Evolutionary conservation across 2,329 filamentous ascomycete species (phyloP).

Genomic region (Blastomyces emzantsi): DNA sequence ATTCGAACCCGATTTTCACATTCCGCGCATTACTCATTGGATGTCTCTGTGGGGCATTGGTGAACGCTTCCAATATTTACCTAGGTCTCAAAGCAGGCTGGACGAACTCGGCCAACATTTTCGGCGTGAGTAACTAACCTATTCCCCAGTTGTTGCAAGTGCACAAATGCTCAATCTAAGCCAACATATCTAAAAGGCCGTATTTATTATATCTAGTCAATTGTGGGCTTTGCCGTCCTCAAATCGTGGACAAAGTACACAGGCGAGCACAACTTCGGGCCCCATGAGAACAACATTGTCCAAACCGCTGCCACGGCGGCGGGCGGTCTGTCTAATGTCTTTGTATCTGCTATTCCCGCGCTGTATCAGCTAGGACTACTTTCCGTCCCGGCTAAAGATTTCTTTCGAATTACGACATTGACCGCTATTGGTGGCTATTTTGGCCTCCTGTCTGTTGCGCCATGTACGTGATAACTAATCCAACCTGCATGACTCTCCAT

Average conservation of each 20-base stretch:
- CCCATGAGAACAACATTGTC: constrained; percentile 41
- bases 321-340: constrained; percentile 37
- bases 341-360: constrained; percentile 39
- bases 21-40: constrained; percentile 49
- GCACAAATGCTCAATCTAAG: not conserved
- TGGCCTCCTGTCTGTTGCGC: constrained; percentile 55
- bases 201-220: constrained; percentile 21
- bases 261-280: constrained; percentile 35
- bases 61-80: constrained; percentile 56
- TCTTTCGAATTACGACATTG: constrained; percentile 13
- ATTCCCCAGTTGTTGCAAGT: not conserved
- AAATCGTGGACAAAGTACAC: constrained; percentile 32
- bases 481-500: constrained; percentile 14
- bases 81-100: constrained; percentile 46
- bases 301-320: constrained; percentile 40
- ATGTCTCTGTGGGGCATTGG: constrained; percentile 48
- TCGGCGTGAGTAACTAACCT: constrained; percentile 10
- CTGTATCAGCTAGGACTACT: constrained; percentile 37
- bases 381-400: constrained; percentile 14
- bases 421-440: constrained; percentile 32
- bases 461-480: constrained; percentile 24
- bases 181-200: not conserved
- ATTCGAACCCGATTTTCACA: constrained; percentile 32
- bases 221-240: constrained; percentile 38
- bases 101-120: constrained; percentile 14